Percentiles rank a stretch among this genome's conserved stretches.
These are phyloP conservation scores for Yamadazyma laniorum DNA, from an alignment of 805 yeast genomes.

Conservation along the genomic window DNA sequence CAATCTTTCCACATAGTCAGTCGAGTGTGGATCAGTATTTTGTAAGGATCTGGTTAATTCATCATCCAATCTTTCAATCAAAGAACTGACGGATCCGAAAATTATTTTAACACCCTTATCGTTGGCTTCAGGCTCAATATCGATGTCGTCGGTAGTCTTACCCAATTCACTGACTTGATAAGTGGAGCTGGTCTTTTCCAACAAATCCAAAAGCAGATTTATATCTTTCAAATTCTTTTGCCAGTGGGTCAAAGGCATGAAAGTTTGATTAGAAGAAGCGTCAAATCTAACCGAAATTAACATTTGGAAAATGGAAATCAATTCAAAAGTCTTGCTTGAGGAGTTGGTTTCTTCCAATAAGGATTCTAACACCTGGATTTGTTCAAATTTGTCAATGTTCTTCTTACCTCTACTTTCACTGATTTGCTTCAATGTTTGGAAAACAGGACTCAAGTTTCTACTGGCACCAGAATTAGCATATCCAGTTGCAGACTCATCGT, in stretches of 20 bases:
- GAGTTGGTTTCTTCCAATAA: conserved; percentile 39
- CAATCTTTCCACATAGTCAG: conserved; percentile 87
- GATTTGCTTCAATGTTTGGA: conserved; percentile 69
- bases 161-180: conserved; percentile 81
- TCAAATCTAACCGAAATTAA: conserved; percentile 89
- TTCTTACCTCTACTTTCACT: conserved; percentile 94
- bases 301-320: conserved; percentile 72
- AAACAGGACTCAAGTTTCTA: conserved; percentile 49
- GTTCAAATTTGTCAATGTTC: conserved; percentile 81
- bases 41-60: conserved; percentile 88
- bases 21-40: conserved; percentile 89
- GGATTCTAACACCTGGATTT: conserved; percentile 67
- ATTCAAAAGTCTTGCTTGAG: conserved; percentile 58
- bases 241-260: conserved; percentile 84
- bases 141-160: conserved; percentile 65
- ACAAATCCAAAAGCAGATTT: conserved; percentile 56
- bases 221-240: conserved; percentile 63
- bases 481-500: conserved; percentile 29
- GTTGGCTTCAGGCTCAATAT: conserved; percentile 59
- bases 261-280: conserved; percentile 60
- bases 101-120: conserved; percentile 65
- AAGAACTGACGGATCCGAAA: conserved; percentile 80
- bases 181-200: conserved; percentile 55
- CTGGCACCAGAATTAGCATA: conserved; percentile 38
- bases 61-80: conserved; percentile 91